Conservation (phyloP, 2,329 filamentous ascomycete species). For the Coniochaeta sp. region DNA sequence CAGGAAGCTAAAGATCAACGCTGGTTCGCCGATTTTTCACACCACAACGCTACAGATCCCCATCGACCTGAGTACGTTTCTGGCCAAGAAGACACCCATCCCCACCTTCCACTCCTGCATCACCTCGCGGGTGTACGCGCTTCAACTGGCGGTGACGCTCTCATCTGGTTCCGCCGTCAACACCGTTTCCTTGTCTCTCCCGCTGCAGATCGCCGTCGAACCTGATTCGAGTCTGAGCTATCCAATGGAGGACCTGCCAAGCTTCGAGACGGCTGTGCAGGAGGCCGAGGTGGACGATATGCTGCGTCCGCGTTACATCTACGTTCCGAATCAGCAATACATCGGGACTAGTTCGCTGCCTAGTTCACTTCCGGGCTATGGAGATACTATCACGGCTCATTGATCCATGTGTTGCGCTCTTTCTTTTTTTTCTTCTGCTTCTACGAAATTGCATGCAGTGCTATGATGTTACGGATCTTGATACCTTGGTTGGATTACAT, state of each 20-base stretch:
- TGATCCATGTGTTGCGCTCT: not conserved
- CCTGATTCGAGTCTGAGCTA: slow-evolving; percentile 10
- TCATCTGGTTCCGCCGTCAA: slow-evolving; percentile 28
- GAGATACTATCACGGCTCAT: not conserved
- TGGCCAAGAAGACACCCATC: slow-evolving; percentile 39
- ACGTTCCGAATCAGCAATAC: slow-evolving; percentile 23
- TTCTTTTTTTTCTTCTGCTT: not conserved
- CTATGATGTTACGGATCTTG: not conserved
- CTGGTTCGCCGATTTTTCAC: slow-evolving; percentile 25
- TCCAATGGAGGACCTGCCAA: slow-evolving; percentile 28
- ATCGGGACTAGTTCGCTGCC: slow-evolving; percentile 33
- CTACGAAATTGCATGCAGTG: not conserved
- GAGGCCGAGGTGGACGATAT: slow-evolving; percentile 35
- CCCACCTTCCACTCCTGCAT: slow-evolving; percentile 54
- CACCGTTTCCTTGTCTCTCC: slow-evolving; percentile 35
- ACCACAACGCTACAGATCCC: slow-evolving; percentile 37
- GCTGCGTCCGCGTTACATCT: slow-evolving; percentile 33
- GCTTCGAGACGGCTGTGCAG: slow-evolving; percentile 41
- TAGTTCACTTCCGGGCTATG: slow-evolving; percentile 19
- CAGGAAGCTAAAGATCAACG: not conserved
- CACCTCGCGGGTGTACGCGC: slow-evolving; percentile 44
- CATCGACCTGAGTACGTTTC: slow-evolving; percentile 31
- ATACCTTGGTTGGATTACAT: not conserved
- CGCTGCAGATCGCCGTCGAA: slow-evolving; percentile 43
- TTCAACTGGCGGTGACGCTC: slow-evolving; percentile 35